phyloP scores from a whole-genome alignment of 75 land plant genomes.

The Sequoiadendron giganteum region DNA sequence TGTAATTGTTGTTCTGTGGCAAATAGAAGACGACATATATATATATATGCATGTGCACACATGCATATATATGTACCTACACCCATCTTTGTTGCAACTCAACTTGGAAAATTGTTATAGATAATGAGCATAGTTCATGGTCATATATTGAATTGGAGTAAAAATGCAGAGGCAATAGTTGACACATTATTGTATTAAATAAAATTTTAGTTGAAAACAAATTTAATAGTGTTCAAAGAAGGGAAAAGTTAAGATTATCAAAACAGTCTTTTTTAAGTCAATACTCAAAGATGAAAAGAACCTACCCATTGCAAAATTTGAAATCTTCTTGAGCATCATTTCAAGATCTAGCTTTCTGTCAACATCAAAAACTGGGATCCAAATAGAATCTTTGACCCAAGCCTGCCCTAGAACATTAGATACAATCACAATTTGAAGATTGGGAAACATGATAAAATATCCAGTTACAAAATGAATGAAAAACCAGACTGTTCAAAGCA shows the following conservation, averaged over 20 bases:
- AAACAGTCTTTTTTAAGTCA: neutral
- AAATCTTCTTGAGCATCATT: conserved; percentile 54
- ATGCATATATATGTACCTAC: neutral
- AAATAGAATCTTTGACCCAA: conserved; percentile 78
- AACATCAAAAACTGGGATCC: conserved; percentile 86
- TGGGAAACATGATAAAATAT: neutral
- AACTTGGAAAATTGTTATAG: neutral
- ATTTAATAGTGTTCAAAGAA: neutral
- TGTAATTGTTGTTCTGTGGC: neutral
- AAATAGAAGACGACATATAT: neutral
- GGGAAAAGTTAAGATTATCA: conserved; percentile 5
- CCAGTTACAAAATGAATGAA: neutral
- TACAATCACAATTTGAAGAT: neutral
- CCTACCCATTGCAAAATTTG: conserved; percentile 86
- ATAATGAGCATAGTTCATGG: neutral
- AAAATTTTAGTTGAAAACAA: neutral
- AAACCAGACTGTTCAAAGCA: neutral
- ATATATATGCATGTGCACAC: neutral
- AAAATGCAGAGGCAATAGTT: neutral
- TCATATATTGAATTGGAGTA: neutral
- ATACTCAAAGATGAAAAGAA: neutral
- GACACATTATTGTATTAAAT: neutral
- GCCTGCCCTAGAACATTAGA: conserved; percentile 43
- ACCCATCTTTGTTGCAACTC: neutral
- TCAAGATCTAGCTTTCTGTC: conserved; percentile 55